phyloP scores from a whole-genome alignment of 345 rosid species.

The Citrus cavaleriei region DNA sequence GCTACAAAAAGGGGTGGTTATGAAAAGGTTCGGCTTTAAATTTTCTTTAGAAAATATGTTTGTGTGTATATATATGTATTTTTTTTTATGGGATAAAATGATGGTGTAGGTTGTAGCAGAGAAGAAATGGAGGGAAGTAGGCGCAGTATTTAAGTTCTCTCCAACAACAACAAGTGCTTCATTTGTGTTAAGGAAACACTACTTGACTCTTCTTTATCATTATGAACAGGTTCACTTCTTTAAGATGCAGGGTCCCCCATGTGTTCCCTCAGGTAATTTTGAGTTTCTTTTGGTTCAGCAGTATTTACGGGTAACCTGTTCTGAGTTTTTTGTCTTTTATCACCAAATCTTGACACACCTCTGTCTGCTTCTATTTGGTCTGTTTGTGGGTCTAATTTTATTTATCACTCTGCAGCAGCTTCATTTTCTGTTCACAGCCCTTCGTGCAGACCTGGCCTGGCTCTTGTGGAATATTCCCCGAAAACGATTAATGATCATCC shows the following conservation, averaged over 20 bases:
- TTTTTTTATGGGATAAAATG: neutral
- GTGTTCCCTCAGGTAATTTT: slow-evolving; percentile 48
- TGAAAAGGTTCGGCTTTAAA: slow-evolving; percentile 56
- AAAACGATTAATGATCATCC: slow-evolving; percentile 26
- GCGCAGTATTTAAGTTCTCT: slow-evolving; percentile 77
- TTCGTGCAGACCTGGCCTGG: slow-evolving; percentile 46
- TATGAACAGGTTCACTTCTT: slow-evolving; percentile 91
- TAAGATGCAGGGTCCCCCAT: slow-evolving; percentile 55
- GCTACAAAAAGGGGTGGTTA: slow-evolving; percentile 84
- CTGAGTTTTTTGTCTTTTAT: neutral
- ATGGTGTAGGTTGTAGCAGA: slow-evolving; percentile 73
- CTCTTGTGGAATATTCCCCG: slow-evolving; percentile 60
- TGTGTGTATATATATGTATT: no score
- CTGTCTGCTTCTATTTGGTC: slow-evolving; percentile 1
- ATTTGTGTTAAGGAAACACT: slow-evolving; percentile 86
- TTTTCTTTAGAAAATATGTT: neutral
- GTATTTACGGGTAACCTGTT: neutral
- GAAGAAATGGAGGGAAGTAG: slow-evolving; percentile 99
- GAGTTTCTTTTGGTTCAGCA: neutral
- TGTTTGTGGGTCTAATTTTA: neutral
- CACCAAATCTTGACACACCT: neutral
- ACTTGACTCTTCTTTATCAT: slow-evolving; percentile 72
- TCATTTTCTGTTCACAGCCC: slow-evolving; percentile 37
- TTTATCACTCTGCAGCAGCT: slow-evolving; percentile 39
- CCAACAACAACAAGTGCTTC: slow-evolving; percentile 97